These are phyloP conservation scores for Leccinum sublutescens DNA, from an alignment of 768 basidiomycete genomes.

Conservation along the genomic window DNA sequence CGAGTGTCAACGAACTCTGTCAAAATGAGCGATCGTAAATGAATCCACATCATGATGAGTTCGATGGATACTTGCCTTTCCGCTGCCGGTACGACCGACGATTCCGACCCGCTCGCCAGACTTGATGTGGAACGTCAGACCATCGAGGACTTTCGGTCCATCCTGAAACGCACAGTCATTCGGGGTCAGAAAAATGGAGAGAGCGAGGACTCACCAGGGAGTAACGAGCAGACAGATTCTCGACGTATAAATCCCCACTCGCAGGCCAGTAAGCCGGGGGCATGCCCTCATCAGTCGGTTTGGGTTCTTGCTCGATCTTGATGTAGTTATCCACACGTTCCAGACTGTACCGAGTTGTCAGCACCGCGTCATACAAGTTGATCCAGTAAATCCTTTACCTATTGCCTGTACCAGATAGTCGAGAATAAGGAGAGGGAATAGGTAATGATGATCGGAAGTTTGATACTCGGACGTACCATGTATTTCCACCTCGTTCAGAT, in stretches of 20 bases:
- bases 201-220: background rate
- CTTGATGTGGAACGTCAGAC: conserved; percentile 1
- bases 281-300: background rate
- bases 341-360: background rate
- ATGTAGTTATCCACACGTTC: conserved; percentile 1
- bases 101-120: conserved; percentile 2
- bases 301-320: background rate
- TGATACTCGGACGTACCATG: conserved; percentile 38
- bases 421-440: background rate
- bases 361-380: background rate
- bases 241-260: background rate
- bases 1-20: conserved; percentile 4
- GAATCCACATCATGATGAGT: too few relatives aligned
- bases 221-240: conserved; percentile 8
- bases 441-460: conserved; percentile 36
- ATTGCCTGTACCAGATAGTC: background rate
- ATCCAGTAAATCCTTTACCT: background rate
- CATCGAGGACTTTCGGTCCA: conserved; percentile 1
- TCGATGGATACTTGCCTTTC: background rate
- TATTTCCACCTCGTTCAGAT: conserved; percentile 46
- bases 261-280: conserved; percentile 2
- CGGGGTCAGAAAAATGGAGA: too few relatives aligned
- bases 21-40: background rate
- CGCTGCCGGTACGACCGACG: conserved; percentile 4
- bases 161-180: background rate